Percentiles rank a stretch among this genome's conserved stretches.
Conservation (phyloP, 129 eudicot genomes). For the Rutidosis leptorrhynchoides region DNA sequence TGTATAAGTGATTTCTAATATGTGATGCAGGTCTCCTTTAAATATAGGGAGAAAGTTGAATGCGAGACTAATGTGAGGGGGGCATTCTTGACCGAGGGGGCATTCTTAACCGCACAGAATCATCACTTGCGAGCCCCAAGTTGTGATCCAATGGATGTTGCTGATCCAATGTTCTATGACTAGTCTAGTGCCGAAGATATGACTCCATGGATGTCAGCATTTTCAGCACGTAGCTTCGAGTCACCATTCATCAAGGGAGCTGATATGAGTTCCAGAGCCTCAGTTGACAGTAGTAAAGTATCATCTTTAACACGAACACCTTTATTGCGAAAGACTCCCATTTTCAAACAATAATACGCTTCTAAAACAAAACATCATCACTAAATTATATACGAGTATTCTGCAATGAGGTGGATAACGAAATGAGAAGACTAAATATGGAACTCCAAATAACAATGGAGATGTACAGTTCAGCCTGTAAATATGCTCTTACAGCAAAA, state of each 20-base stretch:
- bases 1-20: too few relatives aligned
- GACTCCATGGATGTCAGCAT: constrained; percentile 38
- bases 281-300: too few relatives aligned
- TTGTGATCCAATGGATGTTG: constrained; percentile 42
- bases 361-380: too few relatives aligned
- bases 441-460: constrained; percentile 59
- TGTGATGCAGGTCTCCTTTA: constrained; percentile 37
- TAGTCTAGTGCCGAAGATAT: constrained; percentile 28
- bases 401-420: constrained; percentile 45
- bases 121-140: constrained; percentile 52
- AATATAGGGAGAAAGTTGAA: constrained; percentile 36
- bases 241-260: constrained; percentile 32
- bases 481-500: constrained; percentile 52
- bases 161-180: constrained; percentile 32
- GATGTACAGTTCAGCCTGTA: constrained; percentile 62
- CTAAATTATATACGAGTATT: too few relatives aligned
- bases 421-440: constrained; percentile 56
- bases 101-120: constrained; percentile 39
- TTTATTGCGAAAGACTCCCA: not conserved
- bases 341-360: not conserved
- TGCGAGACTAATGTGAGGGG: constrained; percentile 31
- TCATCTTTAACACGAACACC: constrained; percentile 34
- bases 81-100: too few relatives aligned
- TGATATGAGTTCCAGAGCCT: constrained; percentile 28
- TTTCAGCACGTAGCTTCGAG: constrained; percentile 44